Evolutionary conservation across 495 filamentous ascomycete genomes (phyloP), one percentile per base, ranked within the genome.

Genomic region (Poronia punctata): DNA sequence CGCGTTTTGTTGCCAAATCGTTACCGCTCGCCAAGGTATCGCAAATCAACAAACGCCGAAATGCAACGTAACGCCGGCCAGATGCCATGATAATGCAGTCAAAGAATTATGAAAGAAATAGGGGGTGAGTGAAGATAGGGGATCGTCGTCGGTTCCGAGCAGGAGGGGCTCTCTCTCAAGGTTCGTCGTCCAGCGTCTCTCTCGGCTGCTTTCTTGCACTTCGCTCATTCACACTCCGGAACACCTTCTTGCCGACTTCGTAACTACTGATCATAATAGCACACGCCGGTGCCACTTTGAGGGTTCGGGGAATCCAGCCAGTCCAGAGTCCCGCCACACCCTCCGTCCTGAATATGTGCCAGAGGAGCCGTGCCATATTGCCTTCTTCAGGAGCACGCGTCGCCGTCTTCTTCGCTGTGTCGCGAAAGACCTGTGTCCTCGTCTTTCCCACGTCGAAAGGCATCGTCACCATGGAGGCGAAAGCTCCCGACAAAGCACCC

Each of bases 181-280:
- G 35, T 15, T 50, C 44, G 16, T 22, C 25, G 5, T 23, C 21
- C n/a, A 26, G 38, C 25, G 28, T 36, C 6, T 41, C 28, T n/a
- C n/a, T n/a, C 12, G 45, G 21, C 23, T 49, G n/a, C 37, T 49
- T 54, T 15, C 35, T 43, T 36, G 48, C 35, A 14, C 66, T 59
- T 31, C 75, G 68, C 54, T 90, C 82, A 52, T 98, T 96, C 39
- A 86, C 79, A 15, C 76, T 75, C 41, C 76, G 66, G 5, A 92
- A 90, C 60, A 83, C 82, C 58, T 82, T 82, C 75, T 98, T 98
- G 8, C 93, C 88, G 16, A 97, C 73, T 62, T 98, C 92, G 52
- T 97, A 98, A 40, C 79, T 93, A 41, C 86, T 94, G 47, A 98
- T 98, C 92, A 98, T 98, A 53, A 98, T 96, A n/a, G 93, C 92